Evolutionary conservation across 2,329 filamentous ascomycete species (phyloP), one percentile per base, ranked within the genome.

Genomic region (Monosporascus sp.): DNA sequence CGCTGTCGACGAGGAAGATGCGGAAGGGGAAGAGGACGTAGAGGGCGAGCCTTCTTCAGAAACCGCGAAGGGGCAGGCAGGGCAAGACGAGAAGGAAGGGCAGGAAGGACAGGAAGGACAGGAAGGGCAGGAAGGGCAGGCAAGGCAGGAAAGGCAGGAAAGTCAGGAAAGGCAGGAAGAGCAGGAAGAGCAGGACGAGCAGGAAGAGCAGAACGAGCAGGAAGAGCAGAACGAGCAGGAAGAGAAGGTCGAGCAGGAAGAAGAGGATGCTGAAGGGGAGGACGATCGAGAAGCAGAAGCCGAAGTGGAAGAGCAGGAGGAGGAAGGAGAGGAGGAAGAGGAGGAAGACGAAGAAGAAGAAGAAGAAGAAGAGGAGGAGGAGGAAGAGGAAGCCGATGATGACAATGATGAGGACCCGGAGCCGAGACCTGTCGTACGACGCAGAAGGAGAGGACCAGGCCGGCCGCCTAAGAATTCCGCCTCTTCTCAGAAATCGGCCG

Each of bases 381-480:
- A 49, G 3, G 54, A 56, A 2, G 41, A 44, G 14, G 41, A 44
- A 22, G 41, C 20, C 5, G 41, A 44, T 24, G 41, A 43, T 26
- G 56, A 56, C 5, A 60, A 59, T 11, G 62, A 64, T 17, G 58
- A 62, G 1, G 54, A 57, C 43, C 57, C 53, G 6, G 55, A 57
- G n/a, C 54, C 61, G 24, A 50, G 54, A 35, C 57, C 53, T 9
- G 51, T 41, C 2, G 43, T 46, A 47, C 53, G 56, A 24, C 50
- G 59, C 5, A 55, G 58, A 49, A 56, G 58, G 27, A 53, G 64
- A 59, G 67, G 67, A 46, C 68, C 68, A 17, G 67, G 65, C 52
- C 69, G 70, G 51, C 65, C 66, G 45, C 64, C 67, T n/a, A 69
- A 69, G 55, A 69, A 64, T 51, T 60, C 63, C 44, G 63, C 68